A percentile compares a stretch with the other conserved stretches of the same genome.
Evolutionary conservation across 306 rosid genomes (phyloP).

Genomic region (Cajanus cajan): DNA sequence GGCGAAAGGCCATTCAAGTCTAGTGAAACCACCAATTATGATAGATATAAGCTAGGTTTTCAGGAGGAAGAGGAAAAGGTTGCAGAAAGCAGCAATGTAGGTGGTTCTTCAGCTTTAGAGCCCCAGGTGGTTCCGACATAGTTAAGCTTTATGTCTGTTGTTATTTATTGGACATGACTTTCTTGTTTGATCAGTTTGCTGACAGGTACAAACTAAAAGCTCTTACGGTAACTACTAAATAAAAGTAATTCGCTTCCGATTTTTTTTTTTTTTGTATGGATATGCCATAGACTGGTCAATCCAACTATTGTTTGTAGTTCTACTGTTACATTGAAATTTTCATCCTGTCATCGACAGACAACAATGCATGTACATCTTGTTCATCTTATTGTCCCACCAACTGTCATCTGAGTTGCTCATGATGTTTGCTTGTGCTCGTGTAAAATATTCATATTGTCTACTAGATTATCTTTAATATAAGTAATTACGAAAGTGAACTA

Average conservation of each 20-base stretch:
- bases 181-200: constrained; percentile 25
- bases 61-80: constrained; percentile 47
- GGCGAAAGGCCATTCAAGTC: constrained; percentile 77
- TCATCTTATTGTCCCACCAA: neutral
- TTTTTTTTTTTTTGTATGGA: neutral
- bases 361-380: neutral
- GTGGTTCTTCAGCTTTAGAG: constrained; percentile 58
- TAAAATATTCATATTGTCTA: too few relatives aligned
- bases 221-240: constrained; percentile 25
- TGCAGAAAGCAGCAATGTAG: constrained; percentile 31
- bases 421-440: neutral
- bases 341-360: neutral
- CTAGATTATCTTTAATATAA: too few relatives aligned
- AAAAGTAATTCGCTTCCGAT: constrained; percentile 19
- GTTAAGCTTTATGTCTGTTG: neutral
- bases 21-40: constrained; percentile 59
- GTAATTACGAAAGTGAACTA: too few relatives aligned
- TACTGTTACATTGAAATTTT: neutral
- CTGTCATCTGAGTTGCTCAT: neutral
- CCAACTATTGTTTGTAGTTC: neutral
- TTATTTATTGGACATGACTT: constrained; percentile 60
- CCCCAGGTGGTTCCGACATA: constrained; percentile 83
- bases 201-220: constrained; percentile 18
- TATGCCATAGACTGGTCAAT: neutral
- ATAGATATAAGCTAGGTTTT: constrained; percentile 72